Conservation (phyloP, 1,139 yeast genomes). For the Scheffersomyces titani region DNA sequence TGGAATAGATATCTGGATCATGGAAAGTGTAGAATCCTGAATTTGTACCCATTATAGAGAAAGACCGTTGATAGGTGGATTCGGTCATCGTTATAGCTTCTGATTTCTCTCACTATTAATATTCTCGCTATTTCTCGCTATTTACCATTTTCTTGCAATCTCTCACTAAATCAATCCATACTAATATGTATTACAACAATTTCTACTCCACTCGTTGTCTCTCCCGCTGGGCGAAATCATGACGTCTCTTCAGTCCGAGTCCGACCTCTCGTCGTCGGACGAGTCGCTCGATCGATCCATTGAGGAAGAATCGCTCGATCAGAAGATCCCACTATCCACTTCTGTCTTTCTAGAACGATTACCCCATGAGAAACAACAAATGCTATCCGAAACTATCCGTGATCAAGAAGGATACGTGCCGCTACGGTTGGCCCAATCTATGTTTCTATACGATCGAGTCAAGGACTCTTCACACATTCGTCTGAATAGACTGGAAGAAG, state of each 20-base stretch:
- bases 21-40: not conserved
- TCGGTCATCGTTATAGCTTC: too few species aligned
- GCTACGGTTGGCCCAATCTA: not conserved
- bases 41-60: not conserved
- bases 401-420: not conserved
- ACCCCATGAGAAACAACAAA: conserved; percentile 13
- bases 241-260: not conserved
- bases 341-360: conserved; percentile 22
- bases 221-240: too few species aligned
- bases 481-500: not conserved
- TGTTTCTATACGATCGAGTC: not conserved
- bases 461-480: not conserved
- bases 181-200: not conserved
- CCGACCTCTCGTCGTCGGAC: not conserved
- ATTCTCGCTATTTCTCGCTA: not conserved
- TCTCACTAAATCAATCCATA: not conserved
- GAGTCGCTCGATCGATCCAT: not conserved
- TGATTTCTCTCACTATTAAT: not conserved
- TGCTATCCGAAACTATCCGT: not conserved
- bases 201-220: not conserved
- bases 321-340: conserved; percentile 25
- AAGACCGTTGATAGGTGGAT: not conserved
- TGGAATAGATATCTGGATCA: too few species aligned
- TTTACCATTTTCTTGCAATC: too few species aligned
- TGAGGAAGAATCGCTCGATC: conserved; percentile 4